Percentiles rank a stretch among this genome's conserved stretches.
Evolutionary conservation across 768 basidiomycete species (phyloP).

Genomic region (Coprinopsis strossmayeri): DNA sequence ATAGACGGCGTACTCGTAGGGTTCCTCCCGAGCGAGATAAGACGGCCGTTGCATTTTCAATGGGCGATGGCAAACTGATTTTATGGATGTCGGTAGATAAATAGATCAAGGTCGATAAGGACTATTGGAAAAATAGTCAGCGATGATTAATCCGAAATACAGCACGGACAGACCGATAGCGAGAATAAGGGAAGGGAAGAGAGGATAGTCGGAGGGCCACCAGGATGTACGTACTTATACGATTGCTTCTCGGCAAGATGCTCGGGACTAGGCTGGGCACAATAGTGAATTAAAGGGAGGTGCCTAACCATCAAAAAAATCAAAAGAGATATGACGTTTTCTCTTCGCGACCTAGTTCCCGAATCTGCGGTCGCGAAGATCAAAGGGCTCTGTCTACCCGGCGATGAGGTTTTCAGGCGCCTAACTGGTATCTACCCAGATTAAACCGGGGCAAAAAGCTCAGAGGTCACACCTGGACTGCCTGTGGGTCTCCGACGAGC

Average conservation of each 20-base stretch:
- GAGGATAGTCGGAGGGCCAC: constrained; percentile 9
- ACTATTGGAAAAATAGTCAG: not conserved
- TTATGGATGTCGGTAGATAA: constrained; percentile 3
- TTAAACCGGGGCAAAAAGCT: no score
- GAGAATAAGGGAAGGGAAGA: constrained; percentile 9
- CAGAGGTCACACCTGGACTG: no score
- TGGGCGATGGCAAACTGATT: not conserved
- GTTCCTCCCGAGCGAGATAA: constrained; percentile 23
- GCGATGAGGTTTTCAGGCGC: no score
- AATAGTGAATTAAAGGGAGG: not conserved
- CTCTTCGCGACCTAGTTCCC: not conserved
- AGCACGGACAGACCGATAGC: not conserved
- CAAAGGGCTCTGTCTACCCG: no score
- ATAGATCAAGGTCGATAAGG: not conserved
- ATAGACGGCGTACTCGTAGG: constrained; percentile 26
- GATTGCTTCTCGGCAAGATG: constrained; percentile 20
- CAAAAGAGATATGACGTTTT: not conserved
- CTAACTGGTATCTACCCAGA: no score
- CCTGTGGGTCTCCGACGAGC: no score
- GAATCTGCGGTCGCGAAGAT: not conserved
- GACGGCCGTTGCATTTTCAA: constrained; percentile 26
- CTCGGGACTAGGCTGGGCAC: constrained; percentile 14
- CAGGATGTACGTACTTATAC: constrained; percentile 17
- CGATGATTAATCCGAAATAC: constrained; percentile 11
- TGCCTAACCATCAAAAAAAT: not conserved